Evolutionary conservation across 495 filamentous ascomycete genomes (phyloP), one percentile per base, ranked within the genome.

Genomic region (Penicillium salamii): DNA sequence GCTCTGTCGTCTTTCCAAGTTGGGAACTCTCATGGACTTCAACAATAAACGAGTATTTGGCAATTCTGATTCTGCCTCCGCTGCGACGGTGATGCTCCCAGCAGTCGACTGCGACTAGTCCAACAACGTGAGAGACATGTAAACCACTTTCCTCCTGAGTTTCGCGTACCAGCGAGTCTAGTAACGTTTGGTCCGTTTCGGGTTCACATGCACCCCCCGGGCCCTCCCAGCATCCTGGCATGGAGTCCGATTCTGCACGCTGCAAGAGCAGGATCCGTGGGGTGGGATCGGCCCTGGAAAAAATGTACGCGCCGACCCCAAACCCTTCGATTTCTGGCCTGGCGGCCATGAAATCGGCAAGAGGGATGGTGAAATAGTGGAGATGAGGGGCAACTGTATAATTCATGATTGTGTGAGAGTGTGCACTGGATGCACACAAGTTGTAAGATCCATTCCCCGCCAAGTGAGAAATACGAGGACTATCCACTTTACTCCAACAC

Each of bases 141-240:
- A 86, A 52, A 2, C 80, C 83, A 0, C 76, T 80, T 57, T 86
- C 82, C 60, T 87, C 83, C 20, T 68, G 62, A 2, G 82, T 71
- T 57, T 85, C 80, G 1, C 83, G 65, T 12, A 67, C 80, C 0
- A 77, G 71, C 0, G 74, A 74, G 38, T 79, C 73, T 0, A 86
- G 67, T 13, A 87, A 61, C 0, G 76, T 82, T 9, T 57, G 51
- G 42, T 84, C 79, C 1, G 51, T 50, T 13, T 60, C 46, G 1
- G 54, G 42, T 19, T 85, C 81, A 28, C 57, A 57, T 9, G 68
- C 63, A 4, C 83, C 83, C 2, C 83, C 81, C 1, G 82, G 82
- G 1, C 78, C 61, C 50, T 87, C 83, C 83, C 83, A 84, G 49
- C 56, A 59, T 12, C 69, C 62, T 0, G 73, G 71, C 55, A 71